Base-by-base conservation (phyloP, 1,139 yeast species). In the Yamadazyma conglobata region DNA sequence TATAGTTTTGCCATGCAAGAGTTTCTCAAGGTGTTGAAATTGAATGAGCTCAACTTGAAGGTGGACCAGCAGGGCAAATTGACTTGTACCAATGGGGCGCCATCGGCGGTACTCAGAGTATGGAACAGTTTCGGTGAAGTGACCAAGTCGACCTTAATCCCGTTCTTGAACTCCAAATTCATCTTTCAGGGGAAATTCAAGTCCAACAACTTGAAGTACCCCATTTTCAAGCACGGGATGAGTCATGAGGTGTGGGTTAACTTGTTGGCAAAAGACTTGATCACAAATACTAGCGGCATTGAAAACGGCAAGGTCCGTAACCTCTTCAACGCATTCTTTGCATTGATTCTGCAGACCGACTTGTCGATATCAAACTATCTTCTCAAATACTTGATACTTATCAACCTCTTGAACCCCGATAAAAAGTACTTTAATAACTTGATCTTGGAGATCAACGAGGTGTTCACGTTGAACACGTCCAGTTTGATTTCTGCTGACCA, bases 1-100 rank as follows among this genome's bases (percentile, higher is more conserved):
- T 70, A 89, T 20, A 96, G 96, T 0, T 84, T 75, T 55, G 86
- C 93, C 0, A 86, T 93, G 73, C 99, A 93, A 51, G 93, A 86
- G 42, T 79, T 83, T 29, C 57, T 91, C 31, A 77, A 77, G 38
- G 73, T 79, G 9, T 70, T 91, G 51, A 77, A 75, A 2, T 57
- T 85, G 19, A 25, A 30, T 15, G 19, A 27, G 5, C n/a, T n/a
- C n/a, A 8, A 9, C 15, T 15, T 24, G 14, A 24, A 22, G 13
- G 20, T 33, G n/a, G 72, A 65, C 30, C 54, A 60, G 37, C 54
- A 60, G 37, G 63, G 69, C 11, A 42, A 66, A 5, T 48, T 50
- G 7, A 44, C 48, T 1, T 26, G 40, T 6, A 32, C 35, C 3
- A 10, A 12, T 10, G 24, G 26, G 6, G 17, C 31, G 3, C 39